These are phyloP conservation scores for Prunus persica DNA, from an alignment of 306 rosid genomes.

Conservation along the genomic window DNA sequence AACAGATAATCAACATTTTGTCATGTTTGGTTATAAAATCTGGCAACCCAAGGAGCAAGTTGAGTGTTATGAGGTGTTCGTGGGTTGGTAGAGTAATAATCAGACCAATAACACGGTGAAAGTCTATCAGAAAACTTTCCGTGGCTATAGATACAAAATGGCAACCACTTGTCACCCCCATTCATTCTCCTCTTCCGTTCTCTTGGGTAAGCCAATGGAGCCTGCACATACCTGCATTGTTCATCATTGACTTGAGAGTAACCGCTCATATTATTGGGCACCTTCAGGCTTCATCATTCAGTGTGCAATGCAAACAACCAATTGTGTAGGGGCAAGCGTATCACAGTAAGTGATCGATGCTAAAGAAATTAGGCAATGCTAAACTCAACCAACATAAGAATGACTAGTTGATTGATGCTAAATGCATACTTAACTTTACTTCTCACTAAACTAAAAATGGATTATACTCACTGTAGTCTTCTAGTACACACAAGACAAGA, in stretches of 20 bases:
- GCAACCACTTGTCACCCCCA: constrained; percentile 86
- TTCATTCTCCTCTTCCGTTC: constrained; percentile 86
- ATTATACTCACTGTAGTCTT: no score
- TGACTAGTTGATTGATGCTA: no score
- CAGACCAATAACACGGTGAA: constrained; percentile 74
- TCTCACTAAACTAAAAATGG: no score
- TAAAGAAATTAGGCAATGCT: no score
- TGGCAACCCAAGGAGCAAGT: constrained; percentile 92
- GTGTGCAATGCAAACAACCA: no score
- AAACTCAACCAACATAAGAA: no score
- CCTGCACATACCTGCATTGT: constrained; percentile 73
- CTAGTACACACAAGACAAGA: no score
- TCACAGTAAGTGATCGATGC: no score
- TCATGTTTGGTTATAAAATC: constrained; percentile 49
- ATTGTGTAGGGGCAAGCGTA: no score
- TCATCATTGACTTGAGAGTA: neutral
- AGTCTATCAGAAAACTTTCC: constrained; percentile 52
- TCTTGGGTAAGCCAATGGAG: constrained; percentile 87
- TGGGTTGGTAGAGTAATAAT: constrained; percentile 62
- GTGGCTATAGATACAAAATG: constrained; percentile 67
- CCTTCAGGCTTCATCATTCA: no score
- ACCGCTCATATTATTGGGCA: neutral
- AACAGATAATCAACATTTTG: neutral
- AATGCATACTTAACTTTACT: no score
- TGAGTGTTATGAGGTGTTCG: constrained; percentile 64